phyloP scores from a whole-genome alignment of 768 basidiomycete genomes.

The Kwoniella dendrophila region DNA sequence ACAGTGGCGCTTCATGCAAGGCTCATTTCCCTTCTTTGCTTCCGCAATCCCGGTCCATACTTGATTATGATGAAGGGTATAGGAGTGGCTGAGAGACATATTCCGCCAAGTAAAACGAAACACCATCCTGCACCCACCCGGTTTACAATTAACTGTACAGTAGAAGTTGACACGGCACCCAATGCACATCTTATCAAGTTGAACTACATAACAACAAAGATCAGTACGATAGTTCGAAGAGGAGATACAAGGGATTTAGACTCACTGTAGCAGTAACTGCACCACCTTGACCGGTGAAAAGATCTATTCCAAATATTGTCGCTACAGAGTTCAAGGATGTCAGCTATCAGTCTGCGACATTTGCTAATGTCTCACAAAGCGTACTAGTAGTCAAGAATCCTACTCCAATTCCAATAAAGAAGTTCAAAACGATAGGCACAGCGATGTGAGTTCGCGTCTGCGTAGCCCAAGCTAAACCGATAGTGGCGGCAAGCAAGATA shows the following conservation, averaged over 20 bases:
- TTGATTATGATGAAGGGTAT: slow-evolving; percentile 35
- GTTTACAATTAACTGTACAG: slow-evolving; percentile 35
- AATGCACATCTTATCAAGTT: slow-evolving; percentile 53
- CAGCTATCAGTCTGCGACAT: slow-evolving; percentile 6
- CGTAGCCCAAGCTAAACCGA: slow-evolving; percentile 50
- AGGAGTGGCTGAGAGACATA: slow-evolving; percentile 37
- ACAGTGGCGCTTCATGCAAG: not conserved
- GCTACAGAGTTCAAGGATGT: slow-evolving; percentile 14
- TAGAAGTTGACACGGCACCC: slow-evolving; percentile 47
- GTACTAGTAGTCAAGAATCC: slow-evolving; percentile 34
- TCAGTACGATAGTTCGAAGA: not conserved
- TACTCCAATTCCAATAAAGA: slow-evolving; percentile 47
- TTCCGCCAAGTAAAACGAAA: slow-evolving; percentile 46
- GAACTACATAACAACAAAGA: slow-evolving; percentile 31
- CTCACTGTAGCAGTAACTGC: slow-evolving; percentile 53
- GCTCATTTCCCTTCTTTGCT: slow-evolving; percentile 12
- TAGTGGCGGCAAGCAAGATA: slow-evolving; percentile 15
- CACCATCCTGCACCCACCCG: slow-evolving; percentile 50
- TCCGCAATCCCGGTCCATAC: slow-evolving; percentile 17
- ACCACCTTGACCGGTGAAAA: slow-evolving; percentile 54
- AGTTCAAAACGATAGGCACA: slow-evolving; percentile 50
- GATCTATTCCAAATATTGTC: slow-evolving; percentile 52
- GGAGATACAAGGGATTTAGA: not conserved
- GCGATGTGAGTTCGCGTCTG: slow-evolving; percentile 46
- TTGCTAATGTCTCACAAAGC: not conserved